Evolutionary conservation across 2,329 filamentous ascomycete species (phyloP).

Genomic region (Colletotrichum theobromicola): DNA sequence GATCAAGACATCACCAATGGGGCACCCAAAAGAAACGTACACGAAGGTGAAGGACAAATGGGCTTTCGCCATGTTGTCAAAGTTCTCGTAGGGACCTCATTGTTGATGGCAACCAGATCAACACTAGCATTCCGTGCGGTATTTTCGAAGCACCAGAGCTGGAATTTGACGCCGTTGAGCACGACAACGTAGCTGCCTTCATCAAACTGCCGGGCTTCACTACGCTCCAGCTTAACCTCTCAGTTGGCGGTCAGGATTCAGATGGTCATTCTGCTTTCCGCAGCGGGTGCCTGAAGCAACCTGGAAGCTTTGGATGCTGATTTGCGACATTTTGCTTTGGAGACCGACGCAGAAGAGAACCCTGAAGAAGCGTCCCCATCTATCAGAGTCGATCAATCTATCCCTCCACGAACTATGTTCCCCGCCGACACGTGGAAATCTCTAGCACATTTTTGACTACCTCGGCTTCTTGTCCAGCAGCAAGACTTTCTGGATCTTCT

Average conservation of each 20-base stretch:
- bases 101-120: constrained; percentile 33
- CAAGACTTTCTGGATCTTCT: constrained; percentile 33
- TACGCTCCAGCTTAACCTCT: constrained; percentile 30
- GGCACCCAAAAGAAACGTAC: background rate
- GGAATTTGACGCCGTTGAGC: constrained; percentile 23
- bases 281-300: constrained; percentile 22
- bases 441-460: constrained; percentile 36
- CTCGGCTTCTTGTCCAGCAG: constrained; percentile 27
- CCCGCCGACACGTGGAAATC: constrained; percentile 30
- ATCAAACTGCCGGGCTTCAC: constrained; percentile 30
- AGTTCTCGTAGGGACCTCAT: constrained; percentile 36
- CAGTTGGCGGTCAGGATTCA: constrained; percentile 7
- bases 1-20: background rate
- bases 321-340: constrained; percentile 28
- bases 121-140: constrained; percentile 34
- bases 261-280: constrained; percentile 13
- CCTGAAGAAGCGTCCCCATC: background rate
- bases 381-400: background rate
- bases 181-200: constrained; percentile 26
- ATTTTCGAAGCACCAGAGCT: constrained; percentile 29
- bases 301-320: constrained; percentile 22
- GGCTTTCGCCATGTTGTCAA: constrained; percentile 32
- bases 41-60: constrained; percentile 25
- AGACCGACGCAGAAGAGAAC: constrained; percentile 11
- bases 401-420: constrained; percentile 32